phyloP scores from a whole-genome alignment of 1,139 yeast genomes.

The Wickerhamomyces sp. region DNA sequence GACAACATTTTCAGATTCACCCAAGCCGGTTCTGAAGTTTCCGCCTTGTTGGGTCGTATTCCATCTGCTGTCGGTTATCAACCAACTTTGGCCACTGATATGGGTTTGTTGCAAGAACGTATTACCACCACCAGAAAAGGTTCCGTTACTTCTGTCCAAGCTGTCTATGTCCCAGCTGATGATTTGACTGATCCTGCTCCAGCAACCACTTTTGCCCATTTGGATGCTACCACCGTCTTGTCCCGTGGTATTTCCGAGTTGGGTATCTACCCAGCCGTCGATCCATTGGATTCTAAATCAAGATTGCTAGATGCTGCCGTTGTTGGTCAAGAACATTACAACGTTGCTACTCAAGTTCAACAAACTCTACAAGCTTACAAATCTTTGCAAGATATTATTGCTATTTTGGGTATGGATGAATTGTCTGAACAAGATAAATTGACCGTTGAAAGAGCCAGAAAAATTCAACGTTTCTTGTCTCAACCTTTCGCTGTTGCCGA shows the following conservation, averaged over 20 bases:
- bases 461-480: constrained; percentile 99
- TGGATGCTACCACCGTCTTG: constrained; percentile 99
- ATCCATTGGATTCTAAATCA: constrained; percentile 98
- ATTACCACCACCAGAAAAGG: constrained; percentile 99
- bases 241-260: constrained; percentile 99
- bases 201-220: constrained; percentile 99
- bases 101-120: constrained; percentile 99
- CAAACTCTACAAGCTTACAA: constrained; percentile 99
- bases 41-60: constrained; percentile 99
- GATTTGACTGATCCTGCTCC: constrained; percentile 99
- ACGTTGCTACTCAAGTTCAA: constrained; percentile 91
- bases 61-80: constrained; percentile 99
- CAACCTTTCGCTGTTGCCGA: constrained; percentile 99
- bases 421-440: constrained; percentile 97
- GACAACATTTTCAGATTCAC: constrained; percentile 99
- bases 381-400: constrained; percentile 99
- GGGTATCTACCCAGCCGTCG: constrained; percentile 99
- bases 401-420: constrained; percentile 99
- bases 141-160: constrained; percentile 99
- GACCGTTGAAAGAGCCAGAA: constrained; percentile 99
- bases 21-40: constrained; percentile 99
- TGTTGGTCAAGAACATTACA: constrained; percentile 98
- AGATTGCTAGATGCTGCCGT: constrained; percentile 96
- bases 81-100: constrained; percentile 99
- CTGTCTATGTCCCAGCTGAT: constrained; percentile 99